Conservation (phyloP, 345 rosid species). For the Eucalyptus curtisii region DNA sequence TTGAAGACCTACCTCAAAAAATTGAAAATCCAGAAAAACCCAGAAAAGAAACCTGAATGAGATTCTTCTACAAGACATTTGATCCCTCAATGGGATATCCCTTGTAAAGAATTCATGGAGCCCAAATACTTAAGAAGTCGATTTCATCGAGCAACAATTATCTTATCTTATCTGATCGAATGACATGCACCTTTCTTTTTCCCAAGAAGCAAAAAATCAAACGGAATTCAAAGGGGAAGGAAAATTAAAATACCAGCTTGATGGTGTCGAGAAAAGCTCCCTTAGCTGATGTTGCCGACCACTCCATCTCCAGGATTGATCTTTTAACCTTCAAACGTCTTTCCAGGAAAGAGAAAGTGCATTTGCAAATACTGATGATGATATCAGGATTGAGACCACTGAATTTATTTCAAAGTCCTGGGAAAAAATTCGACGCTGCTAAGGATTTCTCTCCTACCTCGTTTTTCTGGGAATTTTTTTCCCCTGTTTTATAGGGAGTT, state of each 20-base stretch:
- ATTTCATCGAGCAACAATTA: neutral
- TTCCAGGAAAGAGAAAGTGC: neutral
- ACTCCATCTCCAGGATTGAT: constrained; percentile 6
- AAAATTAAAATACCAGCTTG: constrained; percentile 7
- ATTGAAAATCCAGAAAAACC: neutral
- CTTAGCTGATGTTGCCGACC: constrained; percentile 33
- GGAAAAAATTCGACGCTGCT: neutral
- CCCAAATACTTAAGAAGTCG: neutral
- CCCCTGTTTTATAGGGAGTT: neutral
- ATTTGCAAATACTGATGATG: neutral
- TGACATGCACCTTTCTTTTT: neutral
- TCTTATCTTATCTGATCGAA: neutral
- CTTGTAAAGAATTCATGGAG: neutral
- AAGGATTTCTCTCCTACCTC: neutral
- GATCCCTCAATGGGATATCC: neutral
- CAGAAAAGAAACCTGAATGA: neutral
- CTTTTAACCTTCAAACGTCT: neutral
- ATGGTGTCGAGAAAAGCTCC: constrained; percentile 32
- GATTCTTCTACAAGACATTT: neutral
- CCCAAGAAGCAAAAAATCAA: neutral
- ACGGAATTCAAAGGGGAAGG: neutral
- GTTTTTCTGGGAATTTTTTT: neutral
- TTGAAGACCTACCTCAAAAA: neutral
- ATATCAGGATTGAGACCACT: neutral
- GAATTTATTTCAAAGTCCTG: neutral